phyloP scores from a whole-genome alignment of 148 eudicot species.

The Rhododendron mucronatum region DNA sequence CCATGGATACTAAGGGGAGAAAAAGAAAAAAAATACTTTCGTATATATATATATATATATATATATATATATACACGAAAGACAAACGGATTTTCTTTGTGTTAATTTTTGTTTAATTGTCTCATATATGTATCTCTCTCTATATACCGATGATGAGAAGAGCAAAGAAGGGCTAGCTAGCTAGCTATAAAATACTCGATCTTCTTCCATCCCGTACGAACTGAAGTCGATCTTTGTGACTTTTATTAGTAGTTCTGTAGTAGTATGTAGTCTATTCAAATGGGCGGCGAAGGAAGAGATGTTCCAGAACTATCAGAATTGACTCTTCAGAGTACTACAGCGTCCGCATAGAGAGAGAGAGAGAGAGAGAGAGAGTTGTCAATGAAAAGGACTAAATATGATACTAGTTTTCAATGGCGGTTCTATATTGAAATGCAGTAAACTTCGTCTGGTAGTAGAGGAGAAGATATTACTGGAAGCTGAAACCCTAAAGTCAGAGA shows the following conservation, averaged over 20 bases:
- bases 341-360: neutral
- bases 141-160: neutral
- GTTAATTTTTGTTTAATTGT: too few relatives aligned
- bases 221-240: neutral
- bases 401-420: neutral
- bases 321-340: neutral
- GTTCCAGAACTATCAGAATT: neutral
- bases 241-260: neutral
- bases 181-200: neutral
- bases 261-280: neutral
- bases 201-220: neutral
- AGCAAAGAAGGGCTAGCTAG: neutral
- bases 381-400: neutral
- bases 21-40: too few relatives aligned
- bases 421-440: neutral
- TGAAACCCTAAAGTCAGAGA: neutral
- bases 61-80: too few relatives aligned
- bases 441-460: neutral
- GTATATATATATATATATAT: too few relatives aligned
- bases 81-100: too few relatives aligned
- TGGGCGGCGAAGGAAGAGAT: neutral
- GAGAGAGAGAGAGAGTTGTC: slow-evolving; percentile 1
- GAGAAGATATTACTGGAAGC: neutral
- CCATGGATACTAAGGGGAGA: too few relatives aligned
- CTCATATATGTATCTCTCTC: too few relatives aligned